Percentiles rank a stretch among this genome's conserved stretches.
Evolutionary conservation across 495 filamentous ascomycete genomes (phyloP).

Genomic region (Talaromyces stipitatus): DNA sequence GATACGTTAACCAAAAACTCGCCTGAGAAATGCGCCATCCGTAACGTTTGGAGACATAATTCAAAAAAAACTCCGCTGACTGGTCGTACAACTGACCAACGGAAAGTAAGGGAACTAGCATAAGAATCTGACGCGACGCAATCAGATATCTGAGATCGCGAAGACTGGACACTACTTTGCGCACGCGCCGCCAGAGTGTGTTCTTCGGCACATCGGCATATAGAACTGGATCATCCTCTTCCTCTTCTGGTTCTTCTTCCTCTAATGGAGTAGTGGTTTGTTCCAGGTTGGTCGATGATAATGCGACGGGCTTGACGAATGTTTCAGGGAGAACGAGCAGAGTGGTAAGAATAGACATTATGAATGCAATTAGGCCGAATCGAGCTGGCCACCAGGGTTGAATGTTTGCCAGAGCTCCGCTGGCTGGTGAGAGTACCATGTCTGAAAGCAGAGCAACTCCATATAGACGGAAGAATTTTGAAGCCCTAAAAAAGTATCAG

Average conservation of each 20-base stretch:
- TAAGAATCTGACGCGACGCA: conserved; percentile 1
- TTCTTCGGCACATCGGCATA: background rate
- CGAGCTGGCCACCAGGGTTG: conserved; percentile 8
- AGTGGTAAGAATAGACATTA: conserved; percentile 3
- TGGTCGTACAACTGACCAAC: conserved; percentile 7
- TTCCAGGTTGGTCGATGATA: background rate
- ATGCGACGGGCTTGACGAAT: background rate
- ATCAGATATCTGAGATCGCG: background rate
- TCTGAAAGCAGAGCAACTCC: conserved; percentile 4
- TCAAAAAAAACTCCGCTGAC: conserved; percentile 4
- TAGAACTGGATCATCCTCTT: conserved; percentile 1
- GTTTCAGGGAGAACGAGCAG: conserved; percentile 4
- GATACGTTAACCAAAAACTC: conserved; percentile 6
- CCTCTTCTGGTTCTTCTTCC: background rate
- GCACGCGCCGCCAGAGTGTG: background rate
- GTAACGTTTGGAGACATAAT: conserved; percentile 5
- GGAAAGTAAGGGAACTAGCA: conserved; percentile 2
- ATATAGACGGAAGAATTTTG: conserved; percentile 7
- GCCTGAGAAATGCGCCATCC: conserved; percentile 7
- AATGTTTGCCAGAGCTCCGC: background rate
- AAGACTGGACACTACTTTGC: background rate
- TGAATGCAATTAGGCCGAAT: conserved; percentile 5
- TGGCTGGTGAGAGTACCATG: conserved; percentile 5
- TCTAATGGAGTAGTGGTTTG: background rate
- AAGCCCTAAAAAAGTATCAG: background rate